Conservation (phyloP, 192 early-diverging fungal genomes). For the Coemansia sp. region DNA sequence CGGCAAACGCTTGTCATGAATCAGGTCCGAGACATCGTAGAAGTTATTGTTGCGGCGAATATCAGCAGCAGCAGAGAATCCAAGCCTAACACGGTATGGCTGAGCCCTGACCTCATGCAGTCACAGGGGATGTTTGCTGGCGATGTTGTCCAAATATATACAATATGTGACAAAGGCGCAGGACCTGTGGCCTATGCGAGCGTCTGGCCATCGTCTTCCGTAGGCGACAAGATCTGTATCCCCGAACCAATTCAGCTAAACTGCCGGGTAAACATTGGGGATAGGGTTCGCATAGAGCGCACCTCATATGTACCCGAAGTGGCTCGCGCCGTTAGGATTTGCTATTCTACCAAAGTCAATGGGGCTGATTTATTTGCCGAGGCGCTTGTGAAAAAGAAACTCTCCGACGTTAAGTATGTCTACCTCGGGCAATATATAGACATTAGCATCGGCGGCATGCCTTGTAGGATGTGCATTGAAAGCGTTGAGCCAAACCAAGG, state of each 20-base stretch:
- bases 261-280: constrained; percentile 42
- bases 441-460: constrained; percentile 23
- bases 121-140: constrained; percentile 26
- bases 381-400: constrained; percentile 23
- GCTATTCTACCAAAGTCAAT: not conserved
- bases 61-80: not conserved
- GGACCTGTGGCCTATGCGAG: constrained; percentile 20
- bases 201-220: constrained; percentile 39
- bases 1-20: not conserved
- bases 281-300: constrained; percentile 24
- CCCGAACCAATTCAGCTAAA: constrained; percentile 23
- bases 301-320: not conserved
- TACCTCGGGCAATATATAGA: constrained; percentile 32
- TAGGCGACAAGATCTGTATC: constrained; percentile 21
- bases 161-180: not conserved
- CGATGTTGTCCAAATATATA: constrained; percentile 30
- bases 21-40: constrained; percentile 2
- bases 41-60: constrained; percentile 6
- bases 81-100: not conserved
- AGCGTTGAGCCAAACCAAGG: constrained; percentile 3
- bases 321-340: constrained; percentile 14
- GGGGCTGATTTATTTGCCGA: constrained; percentile 16
- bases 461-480: constrained; percentile 21
- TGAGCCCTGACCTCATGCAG: constrained; percentile 20
- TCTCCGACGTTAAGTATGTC: constrained; percentile 33